Conservation (phyloP, 306 rosid species). For the Acacia acuminata region DNA sequence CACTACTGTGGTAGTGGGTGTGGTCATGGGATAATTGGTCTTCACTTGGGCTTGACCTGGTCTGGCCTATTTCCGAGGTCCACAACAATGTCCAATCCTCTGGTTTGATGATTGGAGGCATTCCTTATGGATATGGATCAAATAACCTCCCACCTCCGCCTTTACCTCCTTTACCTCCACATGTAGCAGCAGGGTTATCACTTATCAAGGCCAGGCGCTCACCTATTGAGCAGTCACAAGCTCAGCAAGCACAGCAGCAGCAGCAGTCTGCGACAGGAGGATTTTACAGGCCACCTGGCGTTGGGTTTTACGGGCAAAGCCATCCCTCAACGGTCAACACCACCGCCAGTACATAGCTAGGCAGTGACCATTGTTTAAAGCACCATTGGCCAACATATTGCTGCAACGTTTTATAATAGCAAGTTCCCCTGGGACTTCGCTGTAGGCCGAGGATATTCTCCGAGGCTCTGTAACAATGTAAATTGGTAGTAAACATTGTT, state of each 20-base stretch:
- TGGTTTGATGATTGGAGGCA: slow-evolving; percentile 47
- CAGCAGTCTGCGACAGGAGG: slow-evolving; percentile 56
- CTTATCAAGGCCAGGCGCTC: slow-evolving; percentile 50
- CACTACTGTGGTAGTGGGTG: too few relatives aligned
- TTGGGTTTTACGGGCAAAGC: slow-evolving; percentile 66
- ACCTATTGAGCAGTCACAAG: slow-evolving; percentile 49
- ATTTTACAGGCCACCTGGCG: slow-evolving; percentile 59
- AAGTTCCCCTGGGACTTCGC: slow-evolving; percentile 31
- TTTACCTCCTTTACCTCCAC: slow-evolving; percentile 66
- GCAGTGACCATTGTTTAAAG: slow-evolving; percentile 43
- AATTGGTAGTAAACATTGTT: slow-evolving; percentile 32
- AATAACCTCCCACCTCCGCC: slow-evolving; percentile 65
- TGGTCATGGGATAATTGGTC: too few relatives aligned
- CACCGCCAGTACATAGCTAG: slow-evolving; percentile 67
- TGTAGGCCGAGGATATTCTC: slow-evolving; percentile 36
- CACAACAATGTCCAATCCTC: slow-evolving; percentile 50
- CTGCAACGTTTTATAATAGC: slow-evolving; percentile 22
- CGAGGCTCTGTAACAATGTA: slow-evolving; percentile 54
- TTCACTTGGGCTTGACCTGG: too few relatives aligned
- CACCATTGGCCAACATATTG: slow-evolving; percentile 13
- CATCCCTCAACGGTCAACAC: slow-evolving; percentile 56
- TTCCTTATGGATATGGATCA: slow-evolving; percentile 60
- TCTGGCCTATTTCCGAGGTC: too few relatives aligned
- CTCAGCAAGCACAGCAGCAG: slow-evolving; percentile 39
- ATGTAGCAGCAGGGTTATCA: slow-evolving; percentile 50